Conservation (phyloP, 306 rosid genomes). For the Pterocarpus macrocarpus region DNA sequence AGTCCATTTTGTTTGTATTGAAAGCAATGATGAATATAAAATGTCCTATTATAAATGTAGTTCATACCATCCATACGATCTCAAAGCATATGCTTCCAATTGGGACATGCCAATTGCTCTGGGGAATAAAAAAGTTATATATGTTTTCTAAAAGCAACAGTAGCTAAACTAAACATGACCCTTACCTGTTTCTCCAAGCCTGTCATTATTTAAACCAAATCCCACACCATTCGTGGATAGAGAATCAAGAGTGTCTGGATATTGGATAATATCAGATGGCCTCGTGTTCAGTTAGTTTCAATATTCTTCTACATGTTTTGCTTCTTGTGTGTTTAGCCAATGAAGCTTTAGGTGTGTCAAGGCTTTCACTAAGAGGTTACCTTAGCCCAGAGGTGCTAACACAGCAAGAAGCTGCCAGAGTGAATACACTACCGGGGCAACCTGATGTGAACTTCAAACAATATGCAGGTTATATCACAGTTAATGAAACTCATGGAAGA, state of each 20-base stretch:
- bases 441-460: conserved; percentile 77
- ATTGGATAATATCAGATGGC: conserved; percentile 28
- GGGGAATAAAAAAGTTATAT: neutral
- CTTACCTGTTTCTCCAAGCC: conserved; percentile 25
- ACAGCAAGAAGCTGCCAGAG: conserved; percentile 69
- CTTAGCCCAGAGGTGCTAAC: conserved; percentile 23
- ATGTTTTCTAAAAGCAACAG: neutral
- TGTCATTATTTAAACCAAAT: conserved; percentile 46
- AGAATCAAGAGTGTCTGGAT: neutral
- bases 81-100: neutral
- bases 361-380: neutral
- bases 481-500: conserved; percentile 77
- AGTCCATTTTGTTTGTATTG: conserved; percentile 23
- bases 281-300: neutral
- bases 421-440: conserved; percentile 70
- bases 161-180: conserved; percentile 29
- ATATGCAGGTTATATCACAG: conserved; percentile 77
- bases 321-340: conserved; percentile 21
- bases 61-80: neutral
- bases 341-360: conserved; percentile 2
- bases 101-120: neutral
- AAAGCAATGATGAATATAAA: neutral
- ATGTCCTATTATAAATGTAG: neutral
- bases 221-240: neutral
- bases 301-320: conserved; percentile 29